Base-by-base conservation (phyloP, 805 yeast species). In the Myxozyma monticola region DNA sequence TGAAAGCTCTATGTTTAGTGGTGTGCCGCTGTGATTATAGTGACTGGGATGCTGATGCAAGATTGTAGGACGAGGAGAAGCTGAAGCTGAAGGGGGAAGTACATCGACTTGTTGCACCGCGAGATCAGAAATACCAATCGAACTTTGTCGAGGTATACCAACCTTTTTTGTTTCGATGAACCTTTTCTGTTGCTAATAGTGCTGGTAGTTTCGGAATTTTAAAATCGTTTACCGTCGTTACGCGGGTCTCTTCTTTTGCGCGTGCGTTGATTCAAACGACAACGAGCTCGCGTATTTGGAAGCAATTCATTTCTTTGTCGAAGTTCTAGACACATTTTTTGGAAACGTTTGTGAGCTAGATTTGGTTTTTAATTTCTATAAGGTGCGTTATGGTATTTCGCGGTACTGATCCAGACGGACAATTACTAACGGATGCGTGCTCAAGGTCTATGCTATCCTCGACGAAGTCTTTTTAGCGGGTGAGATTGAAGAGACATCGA, bases 291-390 rank as follows among this genome's bases (percentile, higher is more conserved):
- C 83, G 45, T 86, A 85, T 62, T 71, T 93, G 44, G 96, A 93
- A 54, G 81, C 86, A 24, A 81, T 91, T 33, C 98, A 91, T 64
- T 72, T 90, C 46, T 79, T 91, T 55, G 97, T 91, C 17, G 96
- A 93, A 68, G 80, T 88, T 7, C 71, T 91, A 48, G 98, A 91
- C 66, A 75, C 82, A 10, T 88, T 83, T 65, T 91, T 91, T 62
- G 84, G 88, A 57, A 88, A 83, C 62, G 98, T 91, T 6, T 90
- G 97, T 70, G 97, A 91, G 68, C 75, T 91, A 59, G 98, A 91
- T 66, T 76, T 93, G 49, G 95, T 93, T 18, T 93, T 90, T 73
- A 88, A 89, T 68, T 91, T 91, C 68, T 83, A 84, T 73, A 88
- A 85, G 66, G 83, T 51, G 21, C 12, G 51, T 30, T 14, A 17